Base-by-base conservation (phyloP, 768 basidiomycete species). In the Hortiboletus flavorubellus region DNA sequence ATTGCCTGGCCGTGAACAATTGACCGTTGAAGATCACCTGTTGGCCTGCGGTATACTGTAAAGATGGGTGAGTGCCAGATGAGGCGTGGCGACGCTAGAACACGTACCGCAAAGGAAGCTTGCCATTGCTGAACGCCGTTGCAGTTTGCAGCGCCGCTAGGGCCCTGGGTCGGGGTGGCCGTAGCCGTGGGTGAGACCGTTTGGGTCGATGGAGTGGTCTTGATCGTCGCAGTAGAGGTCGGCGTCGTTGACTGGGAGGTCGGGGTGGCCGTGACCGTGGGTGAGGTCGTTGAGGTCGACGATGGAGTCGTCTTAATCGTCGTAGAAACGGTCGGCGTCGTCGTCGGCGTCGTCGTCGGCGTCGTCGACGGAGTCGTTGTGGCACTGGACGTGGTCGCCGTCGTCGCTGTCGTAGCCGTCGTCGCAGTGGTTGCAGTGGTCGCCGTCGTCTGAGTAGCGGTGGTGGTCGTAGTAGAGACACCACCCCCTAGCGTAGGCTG, bases 1-100 rank as follows among this genome's bases (percentile, higher is more conserved):
- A 69, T 9, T 69, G 70, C 7, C 4, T 61, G 14, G 68, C 68
- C 3, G 59, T 64, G 34, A 16, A 69, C 34, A 72, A 7, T 1
- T 64, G 59, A 2, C 48, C 42, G 12, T 60, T 57, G 14, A 44
- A 72, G 6, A 72, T 68, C 5, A 47, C 70, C 35, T 46, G 39
- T 0, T 59, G 18, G 2, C 68, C 70, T 2, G 68, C 57, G 5
- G 14, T 35, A 5, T 72, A 72, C 70, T 72, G 14, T 2, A 2
- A 11, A 7, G 5, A 2, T 21, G 11, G 7, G 33, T 70, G 21
- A 63, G 46, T 15, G 8, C 4, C 29, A 5, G 15, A 10, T 9
- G 15, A 0, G 1, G 5, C 0, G 1, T 8, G 0, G 7, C 4
- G 4, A 0, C 1, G 16, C 15, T 1, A 16, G 0, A 30, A 0